Evolutionary conservation across 306 rosid genomes (phyloP), one percentile per base, ranked within the genome.

Genomic region (Cicer cuneatum): DNA sequence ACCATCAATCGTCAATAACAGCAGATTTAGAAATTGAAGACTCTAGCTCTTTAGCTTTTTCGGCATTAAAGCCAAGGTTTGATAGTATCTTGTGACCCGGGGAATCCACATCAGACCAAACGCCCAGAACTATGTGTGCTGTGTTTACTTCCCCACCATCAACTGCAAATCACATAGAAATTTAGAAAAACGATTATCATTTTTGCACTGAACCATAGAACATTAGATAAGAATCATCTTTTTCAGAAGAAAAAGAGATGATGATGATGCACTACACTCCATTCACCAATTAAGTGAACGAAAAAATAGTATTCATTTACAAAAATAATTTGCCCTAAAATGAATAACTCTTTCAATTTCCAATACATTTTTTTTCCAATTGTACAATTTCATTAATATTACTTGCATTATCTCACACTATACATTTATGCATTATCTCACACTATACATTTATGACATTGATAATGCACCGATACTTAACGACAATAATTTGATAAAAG

Each of bases 1-100:
- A 71, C 43, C 7, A 41, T 84, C 81, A 92, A 74, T 84, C 87
- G 57, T 88, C 90, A 2, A 46, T 68, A 52, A 66, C 75, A 35
- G 81, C 85, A 15, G 80, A 82, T 78, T 85, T 67, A 69, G 88
- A 88, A 72, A 80, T 74, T 64, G 78, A 75, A 48, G 89, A 74
- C 52, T 86, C 89, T 51, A 92, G 81, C 87, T 85, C 92, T 67
- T 77, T 81, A 45, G 82, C 92, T 80, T 88, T 92, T 75, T 85
- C 89, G 19, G 86, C 83, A 51, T 54, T 72, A 70, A 92, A 84
- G 69, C 96, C 92, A 49, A 85, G 79, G 70, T 74, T 43, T 10
- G 87, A 86, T 85, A 90, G 33, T 74, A 88, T 82, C 72, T 86
- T 88, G 78, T 80, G 81, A 68, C 93, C 90, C 0, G 86, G 90